Conservation (phyloP, 176 grass and related monocot genomes). For the Carex pumila region DNA sequence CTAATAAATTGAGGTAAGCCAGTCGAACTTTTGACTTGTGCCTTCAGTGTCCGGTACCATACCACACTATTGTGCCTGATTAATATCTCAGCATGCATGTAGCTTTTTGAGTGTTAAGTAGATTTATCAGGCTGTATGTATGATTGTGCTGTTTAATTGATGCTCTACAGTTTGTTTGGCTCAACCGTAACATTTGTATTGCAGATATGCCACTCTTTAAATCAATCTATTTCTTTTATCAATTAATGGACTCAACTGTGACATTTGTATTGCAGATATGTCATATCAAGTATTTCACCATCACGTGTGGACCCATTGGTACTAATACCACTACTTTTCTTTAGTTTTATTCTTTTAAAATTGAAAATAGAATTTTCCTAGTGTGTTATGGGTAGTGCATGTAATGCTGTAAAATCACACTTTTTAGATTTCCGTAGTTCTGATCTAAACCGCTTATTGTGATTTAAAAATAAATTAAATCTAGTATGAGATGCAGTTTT, state of each 20-base stretch:
- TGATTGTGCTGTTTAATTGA: neutral
- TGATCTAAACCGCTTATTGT: neutral
- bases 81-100: neutral
- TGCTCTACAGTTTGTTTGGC: neutral
- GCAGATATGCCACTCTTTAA: neutral
- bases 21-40: neutral
- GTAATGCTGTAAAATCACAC: neutral
- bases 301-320: conserved; percentile 70
- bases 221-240: neutral
- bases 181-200: no score
- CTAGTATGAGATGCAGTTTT: no score
- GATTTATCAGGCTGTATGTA: no score
- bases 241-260: neutral
- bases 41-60: neutral
- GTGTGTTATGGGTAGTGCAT: neutral
- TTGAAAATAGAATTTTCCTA: neutral
- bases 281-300: conserved; percentile 70
- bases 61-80: neutral
- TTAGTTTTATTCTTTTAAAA: neutral
- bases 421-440: neutral
- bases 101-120: neutral
- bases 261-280: conserved; percentile 46
- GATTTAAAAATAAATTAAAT: neutral
- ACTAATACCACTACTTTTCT: conserved; percentile 2
- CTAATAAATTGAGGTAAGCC: conserved; percentile 52